phyloP scores from a whole-genome alignment of 1,139 yeast species.

The Taphrina betulina region DNA sequence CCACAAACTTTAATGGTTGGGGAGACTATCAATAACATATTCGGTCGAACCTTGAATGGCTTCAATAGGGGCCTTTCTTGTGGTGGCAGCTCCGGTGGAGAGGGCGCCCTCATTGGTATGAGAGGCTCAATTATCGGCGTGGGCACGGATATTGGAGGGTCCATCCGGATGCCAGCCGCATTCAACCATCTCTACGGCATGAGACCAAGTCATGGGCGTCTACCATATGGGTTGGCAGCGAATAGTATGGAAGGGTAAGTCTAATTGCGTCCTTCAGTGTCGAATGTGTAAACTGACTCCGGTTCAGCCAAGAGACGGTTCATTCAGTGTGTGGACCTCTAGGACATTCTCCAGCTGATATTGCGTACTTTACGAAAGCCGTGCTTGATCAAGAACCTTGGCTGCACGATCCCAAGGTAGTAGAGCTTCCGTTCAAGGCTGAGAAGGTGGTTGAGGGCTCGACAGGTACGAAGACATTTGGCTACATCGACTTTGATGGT shows the following conservation, averaged over 20 bases:
- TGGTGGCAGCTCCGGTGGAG: slow-evolving; percentile 61
- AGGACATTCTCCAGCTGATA: slow-evolving; percentile 53
- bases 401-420: slow-evolving; percentile 53
- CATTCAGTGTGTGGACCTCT: slow-evolving; percentile 51
- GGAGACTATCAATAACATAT: slow-evolving; percentile 42
- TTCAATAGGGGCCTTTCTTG: slow-evolving; percentile 48
- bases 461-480: slow-evolving; percentile 34
- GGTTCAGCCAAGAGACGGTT: slow-evolving; percentile 46
- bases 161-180: slow-evolving; percentile 56
- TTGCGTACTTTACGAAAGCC: slow-evolving; percentile 55
- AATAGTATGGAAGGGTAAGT: slow-evolving; percentile 48
- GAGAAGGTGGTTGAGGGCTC: slow-evolving; percentile 41
- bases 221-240: slow-evolving; percentile 44
- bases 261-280: no score
- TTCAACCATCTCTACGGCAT: slow-evolving; percentile 54
- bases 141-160: slow-evolving; percentile 65
- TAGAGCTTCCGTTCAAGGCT: slow-evolving; percentile 54
- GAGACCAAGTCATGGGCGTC: slow-evolving; percentile 51
- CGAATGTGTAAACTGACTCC: no score
- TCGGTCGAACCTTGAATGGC: slow-evolving; percentile 51
- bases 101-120: slow-evolving; percentile 53
- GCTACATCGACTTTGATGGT: slow-evolving; percentile 50
- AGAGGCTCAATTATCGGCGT: slow-evolving; percentile 52
- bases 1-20: slow-evolving; percentile 56
- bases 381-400: slow-evolving; percentile 57